Base-by-base conservation (phyloP, 2,329 filamentous ascomycete genomes). In the Ampelomyces quisqualis region DNA sequence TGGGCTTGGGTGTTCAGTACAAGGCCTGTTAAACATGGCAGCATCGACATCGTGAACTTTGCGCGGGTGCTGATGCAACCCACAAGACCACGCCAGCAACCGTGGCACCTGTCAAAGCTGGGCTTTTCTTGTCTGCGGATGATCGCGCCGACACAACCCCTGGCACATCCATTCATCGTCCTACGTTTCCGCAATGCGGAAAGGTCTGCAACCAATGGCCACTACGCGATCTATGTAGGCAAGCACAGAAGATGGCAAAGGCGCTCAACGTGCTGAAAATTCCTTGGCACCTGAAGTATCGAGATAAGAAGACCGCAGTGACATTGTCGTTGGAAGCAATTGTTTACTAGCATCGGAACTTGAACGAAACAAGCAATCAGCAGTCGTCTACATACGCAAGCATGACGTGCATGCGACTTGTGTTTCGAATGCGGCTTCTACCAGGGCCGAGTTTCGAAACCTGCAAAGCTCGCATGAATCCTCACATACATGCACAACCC, bases 391-490 rank as follows among this genome's bases (percentile, higher is more conserved):
- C 9, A 8, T 24, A 24, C 22, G 9, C n/a, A 3, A 10, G 9
- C n/a, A 7, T n/a, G n/a, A n/a, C n/a, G 9, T 20, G 36, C 14
- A 7, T 19, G n/a, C n/a, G n/a, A n/a, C n/a, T n/a, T n/a, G n/a
- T 7, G 29, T 26, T 13, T 31, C 27, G 18, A 22, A 15, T 15
- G 7, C 7, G 17, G 6, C 13, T 10, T 15, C 13, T 23, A 30
- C 34, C 28, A 42, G 29, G 39, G 32, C 34, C 19, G 19, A 32
- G 40, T 48, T 48, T 46, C 40, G 34, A 43, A 37, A 48, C 40
- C 42, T 46, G 34, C 45, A 39, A 41, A 26, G 2, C 30, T 40
- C 20, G 37, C 39, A 30, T 34, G 7, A 14, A 7, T 31, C 17
- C 17, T 17, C 17, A 11, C 17, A 18, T 18, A 19, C 14, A 10